Percentiles rank a stretch among this genome's conserved stretches.
phyloP scores from a whole-genome alignment of 306 rosid genomes.

The Vigna reflexopilosa region DNA sequence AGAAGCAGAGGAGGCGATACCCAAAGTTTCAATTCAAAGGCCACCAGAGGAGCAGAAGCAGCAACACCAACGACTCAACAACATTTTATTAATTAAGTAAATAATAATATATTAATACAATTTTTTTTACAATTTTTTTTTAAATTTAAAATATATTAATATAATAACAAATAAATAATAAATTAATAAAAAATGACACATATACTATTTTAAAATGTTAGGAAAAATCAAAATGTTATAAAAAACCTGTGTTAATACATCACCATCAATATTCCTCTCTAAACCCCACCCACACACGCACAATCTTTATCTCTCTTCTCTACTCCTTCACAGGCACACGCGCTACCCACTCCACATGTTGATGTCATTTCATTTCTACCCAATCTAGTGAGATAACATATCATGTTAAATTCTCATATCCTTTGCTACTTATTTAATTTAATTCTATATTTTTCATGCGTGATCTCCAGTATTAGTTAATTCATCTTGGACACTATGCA shows the following conservation, averaged over 20 bases:
- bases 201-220: too few species aligned
- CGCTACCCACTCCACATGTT: slow-evolving; percentile 33
- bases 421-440: background rate
- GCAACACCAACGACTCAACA: slow-evolving; percentile 19
- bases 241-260: background rate
- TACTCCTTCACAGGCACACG: slow-evolving; percentile 27
- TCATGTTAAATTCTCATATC: background rate
- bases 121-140: too few species aligned
- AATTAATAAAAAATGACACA: too few species aligned
- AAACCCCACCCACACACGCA: slow-evolving; percentile 67
- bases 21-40: slow-evolving; percentile 36
- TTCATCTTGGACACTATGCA: background rate
- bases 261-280: slow-evolving; percentile 38
- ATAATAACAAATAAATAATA: too few species aligned
- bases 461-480: background rate
- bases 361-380: slow-evolving; percentile 1
- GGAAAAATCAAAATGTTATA: too few species aligned
- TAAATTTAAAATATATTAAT: too few species aligned
- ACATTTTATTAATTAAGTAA: background rate
- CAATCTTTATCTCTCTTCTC: slow-evolving; percentile 27
- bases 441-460: background rate
- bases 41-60: background rate
- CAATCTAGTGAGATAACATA: slow-evolving; percentile 11
- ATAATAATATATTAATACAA: too few species aligned
- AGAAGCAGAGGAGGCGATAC: background rate